These are phyloP conservation scores for Alternaria solani DNA, from an alignment of 2,329 filamentous ascomycete species.

Conservation along the genomic window DNA sequence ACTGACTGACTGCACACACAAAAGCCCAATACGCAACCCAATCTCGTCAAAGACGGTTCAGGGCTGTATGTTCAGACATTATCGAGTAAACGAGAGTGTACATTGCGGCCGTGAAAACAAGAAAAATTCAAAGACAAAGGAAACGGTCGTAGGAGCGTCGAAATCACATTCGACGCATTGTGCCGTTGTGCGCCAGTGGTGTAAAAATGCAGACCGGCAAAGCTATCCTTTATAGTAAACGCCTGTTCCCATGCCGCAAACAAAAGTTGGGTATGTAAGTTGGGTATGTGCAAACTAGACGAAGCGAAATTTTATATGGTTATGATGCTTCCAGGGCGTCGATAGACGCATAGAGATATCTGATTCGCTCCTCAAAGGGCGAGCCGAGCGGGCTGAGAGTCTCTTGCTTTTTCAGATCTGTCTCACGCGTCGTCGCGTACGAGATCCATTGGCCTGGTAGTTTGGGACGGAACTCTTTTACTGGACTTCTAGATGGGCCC, in stretches of 20 bases:
- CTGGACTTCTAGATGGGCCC: constrained; percentile 8
- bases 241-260: constrained; percentile 6
- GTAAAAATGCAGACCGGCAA: constrained; percentile 7
- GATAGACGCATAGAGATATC: constrained; percentile 33
- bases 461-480: constrained; percentile 17
- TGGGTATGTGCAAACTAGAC: constrained; percentile 22
- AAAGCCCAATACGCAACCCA: not conserved
- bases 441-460: constrained; percentile 21
- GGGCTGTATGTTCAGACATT: constrained; percentile 27
- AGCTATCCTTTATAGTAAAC: constrained; percentile 5
- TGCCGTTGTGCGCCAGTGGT: constrained; percentile 36
- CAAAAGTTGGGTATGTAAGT: constrained; percentile 1
- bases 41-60: constrained; percentile 3
- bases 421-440: constrained; percentile 9
- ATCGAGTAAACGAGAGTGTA: constrained; percentile 2
- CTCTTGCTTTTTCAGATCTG: constrained; percentile 6
- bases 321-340: constrained; percentile 30
- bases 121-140: constrained; percentile 37
- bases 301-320: constrained; percentile 12
- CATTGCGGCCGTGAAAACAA: constrained; percentile 25
- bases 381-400: constrained; percentile 37
- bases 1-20: constrained; percentile 7
- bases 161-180: constrained; percentile 45
- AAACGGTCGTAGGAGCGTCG: constrained; percentile 43
- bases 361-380: constrained; percentile 38